Base-by-base conservation (phyloP, 2,329 filamentous ascomycete genomes). In the Aspergillus melleus region DNA sequence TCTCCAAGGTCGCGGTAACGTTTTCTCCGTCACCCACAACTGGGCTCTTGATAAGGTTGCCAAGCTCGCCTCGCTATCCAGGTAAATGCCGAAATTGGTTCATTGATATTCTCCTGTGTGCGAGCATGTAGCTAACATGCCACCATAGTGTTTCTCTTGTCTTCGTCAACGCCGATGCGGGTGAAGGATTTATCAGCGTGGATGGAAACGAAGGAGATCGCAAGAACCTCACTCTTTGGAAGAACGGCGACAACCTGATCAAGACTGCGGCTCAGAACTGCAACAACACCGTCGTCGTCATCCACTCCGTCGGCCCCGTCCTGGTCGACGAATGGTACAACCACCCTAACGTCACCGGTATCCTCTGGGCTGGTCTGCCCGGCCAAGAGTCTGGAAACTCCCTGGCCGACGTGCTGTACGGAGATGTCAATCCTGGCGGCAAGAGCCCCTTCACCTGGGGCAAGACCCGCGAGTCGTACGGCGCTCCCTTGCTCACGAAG, bases 161-260 rank as follows among this genome's bases (percentile, higher is more conserved):
- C 11, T 98, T 98, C 68, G 93, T 91, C 70, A 96, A 96, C 66
- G 88, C 92, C 14, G 84, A 93, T 72, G 86, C 89, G 3, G 94
- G 94, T 55, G 95, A 98, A 77, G 92, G 91, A 6, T 97, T 86
- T 78, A 92, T 98, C 70, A 83, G 79, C 29, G 85, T 96, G 1
- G 94, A 93, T 63, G 89, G 86, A 56, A 97, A 97, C 73, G 80
- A 83, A 60, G 95, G 95, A 59, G 94, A 98, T 75, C 89, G 95
- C 55, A 92, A 93, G 70, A 97, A 99, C 77, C 82, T 99, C 42
- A 96, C 92, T 0, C 81, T 96, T 0, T 98, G 94, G 94, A 83
- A 88, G 61, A 84, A 88, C 60, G 93, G 91, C 46, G 92, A 98
- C 55, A 82, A 84, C 0, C 79, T 98, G 57, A 90, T 98, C 77